Evolutionary conservation across 2,329 filamentous ascomycete genomes (phyloP).

Genomic region (Corynespora cassiicola): DNA sequence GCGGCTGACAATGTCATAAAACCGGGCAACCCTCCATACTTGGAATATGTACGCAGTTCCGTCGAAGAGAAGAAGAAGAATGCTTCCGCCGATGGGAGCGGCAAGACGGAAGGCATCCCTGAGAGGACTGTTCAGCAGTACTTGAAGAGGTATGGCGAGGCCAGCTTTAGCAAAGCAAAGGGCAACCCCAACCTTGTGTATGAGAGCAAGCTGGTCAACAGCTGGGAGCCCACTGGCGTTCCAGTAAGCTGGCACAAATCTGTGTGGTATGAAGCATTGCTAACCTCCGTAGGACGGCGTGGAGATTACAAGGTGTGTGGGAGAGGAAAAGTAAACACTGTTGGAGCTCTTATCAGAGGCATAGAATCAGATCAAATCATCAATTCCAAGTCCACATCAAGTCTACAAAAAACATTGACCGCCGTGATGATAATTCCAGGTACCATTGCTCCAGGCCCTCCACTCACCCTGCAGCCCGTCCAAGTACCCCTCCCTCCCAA

Average conservation of each 20-base stretch:
- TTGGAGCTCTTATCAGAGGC: neutral
- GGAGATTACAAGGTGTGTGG: slow-evolving; percentile 67
- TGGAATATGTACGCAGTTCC: slow-evolving; percentile 72
- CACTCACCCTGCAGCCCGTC: no score
- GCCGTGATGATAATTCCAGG: no score
- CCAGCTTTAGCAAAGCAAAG: slow-evolving; percentile 48
- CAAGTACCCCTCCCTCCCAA: no score
- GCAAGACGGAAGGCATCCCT: slow-evolving; percentile 48
- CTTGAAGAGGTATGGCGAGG: slow-evolving; percentile 53
- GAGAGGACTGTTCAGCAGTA: slow-evolving; percentile 58
- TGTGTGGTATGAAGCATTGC: slow-evolving; percentile 7
- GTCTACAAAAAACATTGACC: no score
- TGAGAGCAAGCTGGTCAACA: slow-evolving; percentile 67
- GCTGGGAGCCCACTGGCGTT: slow-evolving; percentile 72
- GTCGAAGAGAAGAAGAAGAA: slow-evolving; percentile 66
- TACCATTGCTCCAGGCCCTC: no score
- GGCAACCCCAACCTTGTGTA: slow-evolving; percentile 73
- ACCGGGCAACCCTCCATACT: slow-evolving; percentile 73
- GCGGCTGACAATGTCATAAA: slow-evolving; percentile 76
- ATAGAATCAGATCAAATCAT: no score
- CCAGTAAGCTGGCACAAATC: slow-evolving; percentile 57
- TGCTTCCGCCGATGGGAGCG: slow-evolving; percentile 33
- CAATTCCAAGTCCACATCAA: no score
- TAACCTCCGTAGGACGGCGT: slow-evolving; percentile 63
- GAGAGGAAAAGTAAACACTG: slow-evolving; percentile 18